Conservation (phyloP, 2,329 filamentous ascomycete genomes). For the Graphilbum ipis-grandicollis region DNA sequence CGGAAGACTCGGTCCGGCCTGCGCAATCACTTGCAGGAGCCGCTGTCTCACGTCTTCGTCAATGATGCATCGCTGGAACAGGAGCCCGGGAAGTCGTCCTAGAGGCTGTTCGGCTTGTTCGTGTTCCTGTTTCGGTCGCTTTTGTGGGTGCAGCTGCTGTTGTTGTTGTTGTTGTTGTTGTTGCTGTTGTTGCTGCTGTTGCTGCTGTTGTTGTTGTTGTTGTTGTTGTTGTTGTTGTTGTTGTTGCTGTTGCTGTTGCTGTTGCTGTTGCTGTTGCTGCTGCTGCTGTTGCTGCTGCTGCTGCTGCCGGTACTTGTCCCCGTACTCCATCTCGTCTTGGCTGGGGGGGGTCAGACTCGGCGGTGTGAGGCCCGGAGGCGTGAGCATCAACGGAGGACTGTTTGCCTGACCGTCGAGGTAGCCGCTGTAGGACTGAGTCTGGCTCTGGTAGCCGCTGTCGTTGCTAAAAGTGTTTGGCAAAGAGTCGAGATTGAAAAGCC, state of each 20-base stretch:
- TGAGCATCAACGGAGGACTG: neutral
- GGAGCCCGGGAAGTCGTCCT: neutral
- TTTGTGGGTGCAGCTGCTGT: neutral
- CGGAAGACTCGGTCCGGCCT: neutral
- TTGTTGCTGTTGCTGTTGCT: too few relatives aligned
- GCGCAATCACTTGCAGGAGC: neutral
- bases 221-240: too few relatives aligned
- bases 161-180: neutral
- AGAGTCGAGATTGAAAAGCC: conserved; percentile 7
- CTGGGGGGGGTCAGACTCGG: neutral
- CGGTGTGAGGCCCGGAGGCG: too few relatives aligned
- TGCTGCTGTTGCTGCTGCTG: too few relatives aligned
- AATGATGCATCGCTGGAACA: neutral
- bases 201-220: neutral
- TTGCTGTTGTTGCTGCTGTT: neutral
- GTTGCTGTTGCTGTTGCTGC: neutral
- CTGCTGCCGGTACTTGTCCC: neutral
- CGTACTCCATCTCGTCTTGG: neutral
- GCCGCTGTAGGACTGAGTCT: too few relatives aligned
- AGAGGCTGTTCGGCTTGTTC: neutral
- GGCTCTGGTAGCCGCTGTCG: too few relatives aligned
- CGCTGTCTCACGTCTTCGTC: neutral
- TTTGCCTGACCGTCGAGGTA: too few relatives aligned
- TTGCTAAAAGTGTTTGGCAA: neutral
- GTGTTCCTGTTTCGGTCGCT: too few relatives aligned